These are phyloP conservation scores for Skeletonema potamos DNA, from an alignment of 108 stramenopile species.

Conservation along the genomic window DNA sequence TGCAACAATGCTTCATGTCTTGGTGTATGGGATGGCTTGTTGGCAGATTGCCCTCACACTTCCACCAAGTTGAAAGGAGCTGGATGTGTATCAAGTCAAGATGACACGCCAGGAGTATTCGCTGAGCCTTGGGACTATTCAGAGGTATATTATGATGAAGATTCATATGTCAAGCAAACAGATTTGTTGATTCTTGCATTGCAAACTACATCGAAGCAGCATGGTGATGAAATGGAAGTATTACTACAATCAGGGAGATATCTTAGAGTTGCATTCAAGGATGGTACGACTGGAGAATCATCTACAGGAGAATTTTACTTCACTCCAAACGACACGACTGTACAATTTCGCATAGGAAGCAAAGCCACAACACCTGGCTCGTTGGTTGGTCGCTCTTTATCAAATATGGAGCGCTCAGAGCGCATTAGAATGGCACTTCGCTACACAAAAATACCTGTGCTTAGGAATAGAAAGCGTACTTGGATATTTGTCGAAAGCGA, in stretches of 20 bases:
- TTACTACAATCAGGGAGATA: conserved; percentile 62
- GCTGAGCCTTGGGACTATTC: conserved; percentile 81
- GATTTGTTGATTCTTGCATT: conserved; percentile 54
- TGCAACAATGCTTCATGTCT: conserved; percentile 73
- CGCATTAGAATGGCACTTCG: conserved; percentile 72
- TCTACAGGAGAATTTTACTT: conserved; percentile 85
- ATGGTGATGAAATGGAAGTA: conserved; percentile 53
- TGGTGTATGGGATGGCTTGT: conserved; percentile 86
- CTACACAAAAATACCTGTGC: conserved; percentile 73
- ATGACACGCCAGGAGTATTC: conserved; percentile 82
- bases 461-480: conserved; percentile 73
- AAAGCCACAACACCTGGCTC: neutral
- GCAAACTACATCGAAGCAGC: conserved; percentile 37
- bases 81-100: conserved; percentile 78
- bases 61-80: conserved; percentile 36
- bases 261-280: conserved; percentile 62
- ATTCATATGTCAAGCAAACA: conserved; percentile 49
- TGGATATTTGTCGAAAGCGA: conserved; percentile 81
- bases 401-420: conserved; percentile 74
- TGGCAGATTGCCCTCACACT: conserved; percentile 77
- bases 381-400: conserved; percentile 22
- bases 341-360: conserved; percentile 75
- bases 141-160: conserved; percentile 20
- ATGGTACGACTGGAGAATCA: conserved; percentile 58
- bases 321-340: conserved; percentile 80